Conservation (phyloP, 2,329 filamentous ascomycete species). For the Ophiobolus disseminans region DNA sequence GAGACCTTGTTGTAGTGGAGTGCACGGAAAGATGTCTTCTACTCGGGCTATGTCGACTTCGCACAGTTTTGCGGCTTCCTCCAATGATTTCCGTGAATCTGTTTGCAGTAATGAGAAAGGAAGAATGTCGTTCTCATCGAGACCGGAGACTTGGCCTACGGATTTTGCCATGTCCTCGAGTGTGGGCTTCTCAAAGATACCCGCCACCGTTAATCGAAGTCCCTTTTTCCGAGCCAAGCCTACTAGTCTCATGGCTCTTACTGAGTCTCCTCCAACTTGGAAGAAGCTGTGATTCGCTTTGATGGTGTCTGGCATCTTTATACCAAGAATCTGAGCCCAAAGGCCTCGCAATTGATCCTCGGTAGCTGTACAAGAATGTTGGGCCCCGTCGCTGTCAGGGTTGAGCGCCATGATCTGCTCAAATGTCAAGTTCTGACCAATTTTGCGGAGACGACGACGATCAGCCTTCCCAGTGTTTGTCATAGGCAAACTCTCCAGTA, state of each 20-base stretch:
- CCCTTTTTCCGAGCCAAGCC: background rate
- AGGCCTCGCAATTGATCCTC: too few relatives aligned
- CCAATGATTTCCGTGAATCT: background rate
- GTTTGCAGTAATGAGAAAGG: background rate
- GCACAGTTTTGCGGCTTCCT: background rate
- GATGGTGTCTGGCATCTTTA: too few relatives aligned
- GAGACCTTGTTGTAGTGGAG: constrained; percentile 58
- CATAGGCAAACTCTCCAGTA: too few relatives aligned
- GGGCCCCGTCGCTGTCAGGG: too few relatives aligned
- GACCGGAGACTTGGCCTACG: background rate
- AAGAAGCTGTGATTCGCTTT: constrained; percentile 51
- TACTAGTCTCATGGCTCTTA: constrained; percentile 43
- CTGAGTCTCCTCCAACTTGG: constrained; percentile 50
- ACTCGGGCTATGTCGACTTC: constrained; percentile 17
- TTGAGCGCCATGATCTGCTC: too few relatives aligned
- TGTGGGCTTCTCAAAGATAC: constrained; percentile 1
- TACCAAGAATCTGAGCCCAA: too few relatives aligned
- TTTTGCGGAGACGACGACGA: too few relatives aligned
- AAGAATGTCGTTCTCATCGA: background rate
- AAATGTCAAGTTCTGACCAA: too few relatives aligned
- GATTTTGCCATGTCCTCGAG: constrained; percentile 2
- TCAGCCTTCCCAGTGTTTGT: too few relatives aligned
- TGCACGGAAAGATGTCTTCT: constrained; percentile 63
- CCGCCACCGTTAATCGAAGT: background rate
- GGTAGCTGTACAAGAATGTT: too few relatives aligned